A percentile compares a stretch with the other conserved stretches of the same genome.
Evolutionary conservation across 106 monocot genomes (phyloP).

Genomic region (Dendrobium nobile): DNA sequence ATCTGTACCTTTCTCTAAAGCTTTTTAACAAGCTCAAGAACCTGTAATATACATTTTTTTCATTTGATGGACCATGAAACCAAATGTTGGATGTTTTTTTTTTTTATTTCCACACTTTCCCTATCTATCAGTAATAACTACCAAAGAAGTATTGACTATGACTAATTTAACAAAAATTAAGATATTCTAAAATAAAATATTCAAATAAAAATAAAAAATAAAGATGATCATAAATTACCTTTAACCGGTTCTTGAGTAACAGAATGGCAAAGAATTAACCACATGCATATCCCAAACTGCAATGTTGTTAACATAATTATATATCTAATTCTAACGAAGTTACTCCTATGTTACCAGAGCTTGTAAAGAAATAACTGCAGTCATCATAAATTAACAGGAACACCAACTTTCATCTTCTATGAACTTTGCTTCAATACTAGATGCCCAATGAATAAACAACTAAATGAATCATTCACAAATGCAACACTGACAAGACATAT

Average conservation of each 20-base stretch:
- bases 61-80: neutral
- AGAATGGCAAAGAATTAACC: neutral
- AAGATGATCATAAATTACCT: neutral
- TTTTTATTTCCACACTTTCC: neutral
- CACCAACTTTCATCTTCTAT: neutral
- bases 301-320: neutral
- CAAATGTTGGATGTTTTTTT: neutral
- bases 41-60: neutral
- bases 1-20: neutral
- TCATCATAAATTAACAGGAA: neutral
- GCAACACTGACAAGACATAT: neutral
- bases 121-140: neutral
- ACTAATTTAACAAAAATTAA: neutral
- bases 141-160: neutral
- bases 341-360: neutral
- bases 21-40: neutral
- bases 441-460: neutral
- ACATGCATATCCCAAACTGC: neutral
- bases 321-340: neutral
- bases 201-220: neutral
- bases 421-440: neutral
- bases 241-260: no score
- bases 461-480: neutral
- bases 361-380: neutral
- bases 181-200: neutral